Conservation (phyloP, 2,329 filamentous ascomycete genomes). For the Alternaria viburni region DNA sequence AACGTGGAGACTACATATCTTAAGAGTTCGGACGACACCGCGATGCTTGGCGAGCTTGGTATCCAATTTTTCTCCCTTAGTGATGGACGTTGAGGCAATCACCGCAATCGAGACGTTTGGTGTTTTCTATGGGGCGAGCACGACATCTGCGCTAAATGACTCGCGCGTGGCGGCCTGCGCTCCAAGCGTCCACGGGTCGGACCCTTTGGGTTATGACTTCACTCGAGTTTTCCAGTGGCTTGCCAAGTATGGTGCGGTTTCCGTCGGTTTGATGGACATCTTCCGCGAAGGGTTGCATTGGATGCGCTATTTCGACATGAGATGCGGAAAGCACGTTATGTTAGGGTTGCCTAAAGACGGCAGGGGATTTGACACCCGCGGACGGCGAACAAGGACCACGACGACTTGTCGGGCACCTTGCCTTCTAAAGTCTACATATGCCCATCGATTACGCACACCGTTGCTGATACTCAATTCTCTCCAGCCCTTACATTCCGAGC, state of each 20-base stretch:
- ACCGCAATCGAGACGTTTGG: background rate
- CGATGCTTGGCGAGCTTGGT: background rate
- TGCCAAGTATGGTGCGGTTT: conserved; percentile 7
- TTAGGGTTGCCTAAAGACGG: background rate
- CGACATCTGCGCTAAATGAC: conserved; percentile 26
- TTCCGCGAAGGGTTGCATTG: background rate
- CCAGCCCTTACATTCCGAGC: too few species aligned
- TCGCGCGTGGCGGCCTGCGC: background rate
- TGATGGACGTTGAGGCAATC: conserved; percentile 5
- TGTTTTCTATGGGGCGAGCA: conserved; percentile 30
- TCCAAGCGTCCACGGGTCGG: background rate
- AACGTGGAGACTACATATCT: conserved; percentile 8
- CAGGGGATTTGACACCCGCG: background rate
- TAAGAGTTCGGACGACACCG: background rate
- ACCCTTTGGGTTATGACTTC: conserved; percentile 2
- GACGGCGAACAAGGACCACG: background rate
- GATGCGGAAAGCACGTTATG: background rate
- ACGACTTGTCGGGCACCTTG: background rate
- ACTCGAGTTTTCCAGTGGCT: conserved; percentile 7
- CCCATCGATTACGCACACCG: background rate
- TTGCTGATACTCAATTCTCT: background rate
- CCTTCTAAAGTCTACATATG: background rate
- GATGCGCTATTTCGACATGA: background rate
- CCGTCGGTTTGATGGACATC: background rate
- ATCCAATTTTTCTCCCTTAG: conserved; percentile 16